Evolutionary conservation across 768 basidiomycete species (phyloP).

Genomic region (Melanogaster broomeanus): DNA sequence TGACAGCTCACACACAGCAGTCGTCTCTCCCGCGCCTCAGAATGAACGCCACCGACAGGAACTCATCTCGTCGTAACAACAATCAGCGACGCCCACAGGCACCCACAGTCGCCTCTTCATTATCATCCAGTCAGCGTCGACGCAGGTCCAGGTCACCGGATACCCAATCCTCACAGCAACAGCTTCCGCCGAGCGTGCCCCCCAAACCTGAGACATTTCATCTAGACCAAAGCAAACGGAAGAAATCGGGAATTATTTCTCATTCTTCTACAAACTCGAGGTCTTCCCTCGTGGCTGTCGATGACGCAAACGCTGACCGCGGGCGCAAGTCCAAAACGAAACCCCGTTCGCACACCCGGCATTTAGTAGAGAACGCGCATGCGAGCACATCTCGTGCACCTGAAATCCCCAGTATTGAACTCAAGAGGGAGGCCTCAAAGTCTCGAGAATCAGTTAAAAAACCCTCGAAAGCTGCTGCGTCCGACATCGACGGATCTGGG

Average conservation of each 20-base stretch:
- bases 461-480: constrained; percentile 22
- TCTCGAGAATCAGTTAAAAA: constrained; percentile 34
- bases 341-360: constrained; percentile 25
- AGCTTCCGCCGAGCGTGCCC: constrained; percentile 2
- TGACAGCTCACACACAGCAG: no score
- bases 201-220: constrained; percentile 25
- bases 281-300: constrained; percentile 29
- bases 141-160: constrained; percentile 40
- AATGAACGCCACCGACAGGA: constrained; percentile 26
- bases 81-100: constrained; percentile 22
- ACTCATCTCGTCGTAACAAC: constrained; percentile 26
- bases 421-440: constrained; percentile 36
- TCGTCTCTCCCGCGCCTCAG: not conserved
- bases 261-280: constrained; percentile 17
- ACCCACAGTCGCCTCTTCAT: constrained; percentile 15
- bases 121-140: constrained; percentile 23
- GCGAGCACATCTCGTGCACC: constrained; percentile 9
- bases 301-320: constrained; percentile 30
- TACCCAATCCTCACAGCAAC: constrained; percentile 19
- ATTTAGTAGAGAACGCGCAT: constrained; percentile 19
- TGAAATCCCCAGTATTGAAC: constrained; percentile 1
- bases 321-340: constrained; percentile 34
- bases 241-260: constrained; percentile 22
- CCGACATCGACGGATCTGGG: constrained; percentile 31
- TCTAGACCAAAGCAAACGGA: constrained; percentile 30